Conservation (phyloP, 2,329 filamentous ascomycete genomes). For the Harringtonia aguacate region DNA sequence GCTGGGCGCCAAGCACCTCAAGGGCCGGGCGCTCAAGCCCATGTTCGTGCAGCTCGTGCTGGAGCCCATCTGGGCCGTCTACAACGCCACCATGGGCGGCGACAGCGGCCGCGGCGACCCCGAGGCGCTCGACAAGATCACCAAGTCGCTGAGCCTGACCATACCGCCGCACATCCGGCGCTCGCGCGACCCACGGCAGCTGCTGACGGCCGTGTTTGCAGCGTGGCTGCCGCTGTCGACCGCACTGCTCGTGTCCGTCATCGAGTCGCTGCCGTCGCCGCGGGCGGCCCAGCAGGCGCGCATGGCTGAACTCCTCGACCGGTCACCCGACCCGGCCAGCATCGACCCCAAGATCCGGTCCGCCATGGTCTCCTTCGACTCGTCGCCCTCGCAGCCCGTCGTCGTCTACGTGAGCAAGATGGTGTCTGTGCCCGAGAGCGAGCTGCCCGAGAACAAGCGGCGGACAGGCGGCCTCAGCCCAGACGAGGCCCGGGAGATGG, state of each 20-base stretch:
- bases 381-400: conserved; percentile 59
- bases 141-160: conserved; percentile 75
- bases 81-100: conserved; percentile 78
- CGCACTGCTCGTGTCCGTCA: conserved; percentile 82
- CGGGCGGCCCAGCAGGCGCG: conserved; percentile 67
- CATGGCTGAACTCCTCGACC: conserved; percentile 66
- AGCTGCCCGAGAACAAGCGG: conserved; percentile 78
- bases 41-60: conserved; percentile 96
- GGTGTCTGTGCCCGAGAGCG: conserved; percentile 88
- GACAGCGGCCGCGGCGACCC: conserved; percentile 77
- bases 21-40: conserved; percentile 82
- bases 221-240: conserved; percentile 90
- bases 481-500: conserved; percentile 83
- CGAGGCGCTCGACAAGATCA: conserved; percentile 81
- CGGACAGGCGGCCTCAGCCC: conserved; percentile 58
- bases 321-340: conserved; percentile 64
- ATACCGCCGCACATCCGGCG: conserved; percentile 77
- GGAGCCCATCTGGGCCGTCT: conserved; percentile 93
- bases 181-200: conserved; percentile 70
- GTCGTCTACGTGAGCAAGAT: conserved; percentile 98
- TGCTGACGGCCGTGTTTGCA: conserved; percentile 79
- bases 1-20: conserved; percentile 81
- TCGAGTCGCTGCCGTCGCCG: conserved; percentile 85
- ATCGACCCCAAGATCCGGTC: conserved; percentile 60
- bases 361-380: conserved; percentile 77